Evolutionary conservation across 257 asterid species (phyloP), one percentile per base, ranked within the genome.

Genomic region (Petunia secreta): DNA sequence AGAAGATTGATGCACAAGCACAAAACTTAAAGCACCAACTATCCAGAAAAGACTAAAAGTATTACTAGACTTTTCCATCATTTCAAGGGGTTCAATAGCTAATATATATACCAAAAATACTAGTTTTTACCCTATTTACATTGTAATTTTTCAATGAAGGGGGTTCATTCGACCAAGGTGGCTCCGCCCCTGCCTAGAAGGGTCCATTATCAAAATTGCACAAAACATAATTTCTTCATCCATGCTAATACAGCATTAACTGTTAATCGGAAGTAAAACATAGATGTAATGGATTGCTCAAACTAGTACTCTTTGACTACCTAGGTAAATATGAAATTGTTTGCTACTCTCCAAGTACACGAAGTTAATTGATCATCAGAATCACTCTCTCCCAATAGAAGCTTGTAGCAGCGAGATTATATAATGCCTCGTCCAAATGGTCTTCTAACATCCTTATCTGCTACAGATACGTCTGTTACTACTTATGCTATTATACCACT

Each of bases 251-350:
- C 60, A 4, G 8, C 5, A 14, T 55, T 25, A 1, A 55, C 25
- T 14, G 71, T 8, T 38, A 38, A 46, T 64, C 71, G 39, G 39
- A 64, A 38, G 73, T 64, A 39, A 64, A 13, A 3, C 34, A 15
- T 64, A 64, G 60, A 4, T 39, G 48, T 2, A 39, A 65, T 50
- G 2, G 34, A 39, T 38, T 64, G 71, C 71, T 64, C 10, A 38
- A 63, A 63, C 38, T 63, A 11, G 71, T 63, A 63, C 3, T 69
- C 43, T 69, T 46, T 69, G 59, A 69, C 15, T 9, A 46, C 58
- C 4, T 25, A 25, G 58, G 46, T 69, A 9, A 46, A 46, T 46
- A 69, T 9, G 46, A 3, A 48, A 6, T 48, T 71, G 77, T 25
- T 2, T 48, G 0, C 43, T 8, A 48, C 60, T 71, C 60, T 71